Conservation (phyloP, 129 eudicot genomes). For the Kitagawia praeruptora region DNA sequence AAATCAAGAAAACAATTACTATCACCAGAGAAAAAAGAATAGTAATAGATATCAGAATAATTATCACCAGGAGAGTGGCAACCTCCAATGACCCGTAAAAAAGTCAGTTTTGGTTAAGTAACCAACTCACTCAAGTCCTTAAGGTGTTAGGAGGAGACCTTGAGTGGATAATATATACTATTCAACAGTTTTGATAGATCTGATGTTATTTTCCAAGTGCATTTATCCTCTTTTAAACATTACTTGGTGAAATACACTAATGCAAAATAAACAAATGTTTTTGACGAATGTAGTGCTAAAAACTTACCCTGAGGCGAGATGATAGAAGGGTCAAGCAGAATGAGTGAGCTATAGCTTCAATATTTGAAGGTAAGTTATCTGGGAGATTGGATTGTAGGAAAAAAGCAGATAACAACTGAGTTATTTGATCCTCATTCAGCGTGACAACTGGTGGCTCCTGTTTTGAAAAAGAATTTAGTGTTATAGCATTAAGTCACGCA, state of each 20-base stretch:
- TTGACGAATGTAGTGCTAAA: neutral
- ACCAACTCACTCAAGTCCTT: neutral
- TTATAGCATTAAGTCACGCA: neutral
- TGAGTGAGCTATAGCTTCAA: slow-evolving; percentile 89
- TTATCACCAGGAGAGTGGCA: neutral
- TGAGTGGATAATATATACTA: no score
- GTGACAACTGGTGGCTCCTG: slow-evolving; percentile 74
- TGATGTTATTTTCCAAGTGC: neutral
- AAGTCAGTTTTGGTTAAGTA: neutral
- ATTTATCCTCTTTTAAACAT: neutral
- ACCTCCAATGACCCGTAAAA: neutral
- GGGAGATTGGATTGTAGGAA: slow-evolving; percentile 85
- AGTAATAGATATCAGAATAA: neutral
- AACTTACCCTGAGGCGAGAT: slow-evolving; percentile 45
- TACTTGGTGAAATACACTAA: neutral
- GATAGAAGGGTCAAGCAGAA: slow-evolving; percentile 71
- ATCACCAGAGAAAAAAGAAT: neutral
- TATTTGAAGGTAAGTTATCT: slow-evolving; percentile 67
- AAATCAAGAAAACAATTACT: neutral
- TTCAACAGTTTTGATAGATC: neutral
- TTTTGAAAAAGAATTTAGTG: slow-evolving; percentile 10
- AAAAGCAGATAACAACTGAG: slow-evolving; percentile 71
- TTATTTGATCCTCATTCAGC: slow-evolving; percentile 75
- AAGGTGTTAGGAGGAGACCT: no score
- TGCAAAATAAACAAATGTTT: neutral